Evolutionary conservation across 805 yeast genomes (phyloP).

Genomic region (Pachysolen tannophilus): DNA sequence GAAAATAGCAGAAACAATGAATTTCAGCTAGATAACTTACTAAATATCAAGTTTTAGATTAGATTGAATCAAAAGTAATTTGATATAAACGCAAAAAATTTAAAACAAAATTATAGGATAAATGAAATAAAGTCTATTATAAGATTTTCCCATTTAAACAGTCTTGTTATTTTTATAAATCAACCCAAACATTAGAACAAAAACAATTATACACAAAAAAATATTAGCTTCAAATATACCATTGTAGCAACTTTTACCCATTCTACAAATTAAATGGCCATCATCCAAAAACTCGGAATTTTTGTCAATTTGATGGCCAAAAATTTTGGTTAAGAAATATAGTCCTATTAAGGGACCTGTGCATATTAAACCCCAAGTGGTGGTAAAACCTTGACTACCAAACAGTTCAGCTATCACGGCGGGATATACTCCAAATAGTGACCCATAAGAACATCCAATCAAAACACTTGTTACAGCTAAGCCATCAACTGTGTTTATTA

Average conservation of each 20-base stretch:
- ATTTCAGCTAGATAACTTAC: background rate
- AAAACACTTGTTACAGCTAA: conserved; percentile 43
- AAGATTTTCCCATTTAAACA: too few relatives aligned
- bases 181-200: conserved; percentile 15
- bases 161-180: conserved; percentile 11
- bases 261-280: conserved; percentile 29
- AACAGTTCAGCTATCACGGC: conserved; percentile 67
- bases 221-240: conserved; percentile 35
- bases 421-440: conserved; percentile 67
- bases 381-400: conserved; percentile 60
- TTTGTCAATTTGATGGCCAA: conserved; percentile 47
- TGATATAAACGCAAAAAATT: background rate
- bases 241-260: conserved; percentile 41
- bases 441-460: conserved; percentile 62
- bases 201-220: conserved; percentile 23
- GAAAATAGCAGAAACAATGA: too few relatives aligned
- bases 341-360: conserved; percentile 60
- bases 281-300: conserved; percentile 32
- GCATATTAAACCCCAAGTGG: conserved; percentile 69
- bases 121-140: too few relatives aligned
- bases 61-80: background rate
- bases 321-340: conserved; percentile 42
- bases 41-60: background rate
- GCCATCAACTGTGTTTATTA: conserved; percentile 29
- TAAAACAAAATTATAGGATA: too few relatives aligned